phyloP scores from a whole-genome alignment of 192 early-diverging fungal species.

The Mortierella alpina region DNA sequence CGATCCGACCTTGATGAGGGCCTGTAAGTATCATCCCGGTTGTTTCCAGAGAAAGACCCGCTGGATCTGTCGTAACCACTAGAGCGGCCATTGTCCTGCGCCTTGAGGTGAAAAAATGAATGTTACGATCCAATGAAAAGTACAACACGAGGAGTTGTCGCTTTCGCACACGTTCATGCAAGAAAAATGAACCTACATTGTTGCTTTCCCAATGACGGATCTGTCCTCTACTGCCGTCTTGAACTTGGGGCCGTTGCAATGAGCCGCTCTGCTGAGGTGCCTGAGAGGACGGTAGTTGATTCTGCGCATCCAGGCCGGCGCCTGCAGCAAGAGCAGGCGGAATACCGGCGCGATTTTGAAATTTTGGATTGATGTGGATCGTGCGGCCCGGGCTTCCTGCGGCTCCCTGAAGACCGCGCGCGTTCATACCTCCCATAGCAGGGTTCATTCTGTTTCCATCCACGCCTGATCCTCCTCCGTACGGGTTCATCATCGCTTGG shows the following conservation, averaged over 20 bases:
- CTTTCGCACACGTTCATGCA: neutral
- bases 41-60: neutral
- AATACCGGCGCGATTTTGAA: slow-evolving; percentile 28
- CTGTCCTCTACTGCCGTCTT: slow-evolving; percentile 3
- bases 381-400: slow-evolving; percentile 23
- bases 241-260: slow-evolving; percentile 1
- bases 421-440: slow-evolving; percentile 15
- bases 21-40: neutral
- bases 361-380: slow-evolving; percentile 52
- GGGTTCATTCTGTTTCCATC: slow-evolving; percentile 8
- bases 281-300: neutral
- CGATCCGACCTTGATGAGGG: slow-evolving; percentile 6
- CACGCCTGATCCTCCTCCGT: slow-evolving; percentile 18
- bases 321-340: neutral
- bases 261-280: neutral
- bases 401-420: neutral
- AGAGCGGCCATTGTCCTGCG: neutral
- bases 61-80: neutral
- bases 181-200: slow-evolving; percentile 8
- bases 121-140: neutral
- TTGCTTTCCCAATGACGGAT: slow-evolving; percentile 8
- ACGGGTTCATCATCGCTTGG: slow-evolving; percentile 23
- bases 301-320: neutral
- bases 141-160: neutral
- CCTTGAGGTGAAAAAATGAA: neutral